Percentiles rank a stretch among this genome's conserved stretches.
Conservation (phyloP, 83 land plant species). For the Picea mariana region DNA sequence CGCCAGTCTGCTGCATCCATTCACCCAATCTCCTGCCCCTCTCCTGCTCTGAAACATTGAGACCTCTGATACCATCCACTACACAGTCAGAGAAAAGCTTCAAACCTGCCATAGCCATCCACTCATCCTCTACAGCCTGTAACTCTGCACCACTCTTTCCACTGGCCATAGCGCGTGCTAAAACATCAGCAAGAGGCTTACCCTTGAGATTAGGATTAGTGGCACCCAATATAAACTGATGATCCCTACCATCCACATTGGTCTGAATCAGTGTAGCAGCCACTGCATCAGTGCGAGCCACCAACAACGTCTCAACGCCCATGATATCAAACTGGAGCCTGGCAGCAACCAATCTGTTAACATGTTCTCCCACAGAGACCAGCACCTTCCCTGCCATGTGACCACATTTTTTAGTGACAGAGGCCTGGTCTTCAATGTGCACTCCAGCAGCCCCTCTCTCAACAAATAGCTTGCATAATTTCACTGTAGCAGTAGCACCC, state of each 20-base stretch:
- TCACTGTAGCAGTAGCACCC: constrained; percentile 90
- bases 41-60: constrained; percentile 47
- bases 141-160: constrained; percentile 69
- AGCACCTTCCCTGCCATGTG: constrained; percentile 98
- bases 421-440: constrained; percentile 91
- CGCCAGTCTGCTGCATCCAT: constrained; percentile 38
- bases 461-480: constrained; percentile 92
- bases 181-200: constrained; percentile 39
- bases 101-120: constrained; percentile 59
- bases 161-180: constrained; percentile 54
- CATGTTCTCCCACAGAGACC: constrained; percentile 73
- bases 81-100: constrained; percentile 76
- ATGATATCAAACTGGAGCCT: constrained; percentile 87
- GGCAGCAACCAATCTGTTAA: constrained; percentile 85
- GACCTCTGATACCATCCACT: constrained; percentile 44
- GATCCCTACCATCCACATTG: constrained; percentile 80
- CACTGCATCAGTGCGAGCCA: constrained; percentile 88
- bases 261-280: constrained; percentile 80
- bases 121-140: constrained; percentile 79
- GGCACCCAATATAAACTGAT: constrained; percentile 82
- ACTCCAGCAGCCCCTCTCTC: constrained; percentile 97
- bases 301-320: constrained; percentile 84
- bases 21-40: constrained; percentile 47
- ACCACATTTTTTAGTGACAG: constrained; percentile 91
- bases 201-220: constrained; percentile 71